Evolutionary conservation across 176 grass and related monocot genomes (phyloP), one percentile per base, ranked within the genome.

Genomic region (barley (Hordeum vulgare)): DNA sequence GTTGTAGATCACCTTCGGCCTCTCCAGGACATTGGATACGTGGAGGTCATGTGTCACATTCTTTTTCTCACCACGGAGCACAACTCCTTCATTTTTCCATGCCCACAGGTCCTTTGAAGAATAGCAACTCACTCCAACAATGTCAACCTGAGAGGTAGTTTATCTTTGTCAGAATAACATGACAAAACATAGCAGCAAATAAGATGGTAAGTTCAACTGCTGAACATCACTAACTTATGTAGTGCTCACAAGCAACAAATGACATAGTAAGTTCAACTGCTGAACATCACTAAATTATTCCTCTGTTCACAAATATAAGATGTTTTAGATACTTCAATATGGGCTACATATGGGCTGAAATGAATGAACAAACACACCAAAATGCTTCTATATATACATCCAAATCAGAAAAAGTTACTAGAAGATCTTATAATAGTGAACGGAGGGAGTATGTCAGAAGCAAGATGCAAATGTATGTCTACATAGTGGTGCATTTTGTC

Each of bases 1-100:
- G 71, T 99, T 99, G 86, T 94, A 96, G 79, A 99, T 94, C 83
- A 99, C 97, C 66, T 99, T 99, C 36, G 97, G 97, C 41, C 97
- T 92, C 92, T 99, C 97, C 20, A 99, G 81, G 73, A 99, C 97
- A 64, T 99, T 99, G 81, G 89, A 96, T 86, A 89, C 92, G 84
- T 99, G 88, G 60, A 99, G 91, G 41, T 99, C 93, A 83, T 96
- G 97, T 84, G 91, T 87, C 33, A 85, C 71, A 51, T 94, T 87
- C 21, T 71, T 94, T 85, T 99, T 60, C 77, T 94, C 86, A 14
- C 97, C 86, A 24, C 61, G 81, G 23, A 99, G 97, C 57, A 96
- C 93, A 26, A 96, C 74, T 60, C 97, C 97, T 92, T 94, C 97
- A 24, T 96, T 99, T 42, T 66, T 99, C 97, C 97, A 99, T 79